These are phyloP conservation scores for Colletotrichum sp. DNA, from an alignment of 2,329 filamentous ascomycete genomes.

Conservation along the genomic window DNA sequence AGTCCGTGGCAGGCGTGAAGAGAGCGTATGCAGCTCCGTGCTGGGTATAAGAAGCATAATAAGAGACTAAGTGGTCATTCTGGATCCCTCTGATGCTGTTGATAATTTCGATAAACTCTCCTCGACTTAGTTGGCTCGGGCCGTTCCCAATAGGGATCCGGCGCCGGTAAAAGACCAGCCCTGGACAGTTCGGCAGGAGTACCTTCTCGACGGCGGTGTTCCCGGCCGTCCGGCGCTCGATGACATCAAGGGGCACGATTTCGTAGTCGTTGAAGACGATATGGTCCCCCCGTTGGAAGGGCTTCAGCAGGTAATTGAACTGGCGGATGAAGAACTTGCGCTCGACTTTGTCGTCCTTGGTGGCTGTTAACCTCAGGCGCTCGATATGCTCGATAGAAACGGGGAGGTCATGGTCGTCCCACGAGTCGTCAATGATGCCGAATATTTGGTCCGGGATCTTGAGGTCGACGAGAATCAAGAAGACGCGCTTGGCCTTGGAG, in stretches of 20 bases:
- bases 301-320: constrained; percentile 72
- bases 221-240: constrained; percentile 59
- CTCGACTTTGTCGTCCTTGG: constrained; percentile 67
- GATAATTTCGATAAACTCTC: constrained; percentile 67
- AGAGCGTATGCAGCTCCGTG: constrained; percentile 69
- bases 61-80: constrained; percentile 73
- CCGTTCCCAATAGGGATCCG: constrained; percentile 57
- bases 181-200: constrained; percentile 65
- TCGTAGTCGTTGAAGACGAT: constrained; percentile 70
- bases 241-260: constrained; percentile 71
- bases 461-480: constrained; percentile 73
- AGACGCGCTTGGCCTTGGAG: constrained; percentile 70
- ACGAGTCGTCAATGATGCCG: constrained; percentile 74
- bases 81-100: constrained; percentile 62
- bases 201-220: constrained; percentile 60
- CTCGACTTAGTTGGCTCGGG: constrained; percentile 48
- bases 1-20: constrained; percentile 70
- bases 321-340: constrained; percentile 74
- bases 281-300: constrained; percentile 65
- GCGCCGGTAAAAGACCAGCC: constrained; percentile 61
- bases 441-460: constrained; percentile 78
- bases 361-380: constrained; percentile 64
- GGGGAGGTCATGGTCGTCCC: constrained; percentile 79
- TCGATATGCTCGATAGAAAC: constrained; percentile 69
- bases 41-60: constrained; percentile 74